A percentile compares a stretch with the other conserved stretches of the same genome.
Conservation (phyloP, 371 early-diverging fungal genomes). For the Mortierella sp. region DNA sequence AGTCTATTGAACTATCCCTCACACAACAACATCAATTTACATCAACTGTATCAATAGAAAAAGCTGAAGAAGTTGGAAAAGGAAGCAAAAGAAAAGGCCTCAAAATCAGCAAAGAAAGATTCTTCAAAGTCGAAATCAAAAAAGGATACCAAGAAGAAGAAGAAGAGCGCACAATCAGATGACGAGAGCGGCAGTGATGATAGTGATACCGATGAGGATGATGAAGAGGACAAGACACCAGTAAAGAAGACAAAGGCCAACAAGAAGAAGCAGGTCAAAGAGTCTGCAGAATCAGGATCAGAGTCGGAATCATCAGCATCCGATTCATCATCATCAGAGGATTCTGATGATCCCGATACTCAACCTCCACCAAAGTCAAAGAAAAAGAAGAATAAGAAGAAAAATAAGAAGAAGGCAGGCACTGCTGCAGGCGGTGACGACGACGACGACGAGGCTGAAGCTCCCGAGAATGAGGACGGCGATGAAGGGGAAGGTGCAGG, state of each 20-base stretch:
- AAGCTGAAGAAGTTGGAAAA: constrained; percentile 54
- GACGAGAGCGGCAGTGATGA: constrained; percentile 53
- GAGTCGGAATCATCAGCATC: constrained; percentile 30
- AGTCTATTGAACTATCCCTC: background rate
- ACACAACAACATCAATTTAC: background rate
- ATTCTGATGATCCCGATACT: constrained; percentile 50
- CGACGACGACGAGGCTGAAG: constrained; percentile 43
- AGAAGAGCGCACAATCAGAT: constrained; percentile 59
- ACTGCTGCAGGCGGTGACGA: constrained; percentile 2
- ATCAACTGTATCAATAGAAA: constrained; percentile 25
- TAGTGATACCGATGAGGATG: constrained; percentile 60
- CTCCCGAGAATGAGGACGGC: constrained; percentile 45
- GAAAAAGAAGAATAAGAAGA: constrained; percentile 56
- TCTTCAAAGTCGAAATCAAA: constrained; percentile 21
- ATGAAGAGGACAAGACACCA: constrained; percentile 55
- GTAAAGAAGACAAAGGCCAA: constrained; percentile 50
- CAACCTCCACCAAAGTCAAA: constrained; percentile 52
- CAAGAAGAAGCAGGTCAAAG: constrained; percentile 38
- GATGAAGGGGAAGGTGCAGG: constrained; percentile 31
- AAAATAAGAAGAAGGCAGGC: constrained; percentile 30
- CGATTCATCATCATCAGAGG: constrained; percentile 34
- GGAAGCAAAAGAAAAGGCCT: constrained; percentile 17
- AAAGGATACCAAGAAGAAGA: constrained; percentile 43
- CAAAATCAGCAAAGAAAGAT: constrained; percentile 26
- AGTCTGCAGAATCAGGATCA: background rate